Evolutionary conservation across 2,329 filamentous ascomycete species (phyloP), one percentile per base, ranked within the genome.

Genomic region (Beauveria varroae): DNA sequence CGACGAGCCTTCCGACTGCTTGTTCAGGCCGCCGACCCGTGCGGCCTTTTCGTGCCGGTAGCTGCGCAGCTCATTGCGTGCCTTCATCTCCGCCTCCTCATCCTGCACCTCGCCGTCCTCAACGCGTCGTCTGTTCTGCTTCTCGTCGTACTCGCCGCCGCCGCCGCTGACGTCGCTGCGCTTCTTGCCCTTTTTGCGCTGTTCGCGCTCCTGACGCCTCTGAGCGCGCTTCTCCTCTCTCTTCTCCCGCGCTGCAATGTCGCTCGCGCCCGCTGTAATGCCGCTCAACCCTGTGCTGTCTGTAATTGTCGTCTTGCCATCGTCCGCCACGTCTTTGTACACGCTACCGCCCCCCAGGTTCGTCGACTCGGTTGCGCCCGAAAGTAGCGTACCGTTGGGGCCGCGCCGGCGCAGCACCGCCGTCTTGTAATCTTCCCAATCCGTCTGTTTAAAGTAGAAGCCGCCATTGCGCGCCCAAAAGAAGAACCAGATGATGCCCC

Each of bases 341-440:
- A 95, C 85, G 74, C 89, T 93, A 50, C 91, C 91, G 54, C 91
- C 92, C n/a, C 93, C 93, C 0, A 97, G 82, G 65, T 89, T 82
- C 1, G 93, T 97, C 68, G 86, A 88, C 68, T 86, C 85, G 1
- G 92, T 96, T 0, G 90, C 93, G 60, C 91, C 90, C 60, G 86
- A 89, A 5, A 97, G 80, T 1, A 93, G 86, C 50, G 89, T 93
- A 46, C 93, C 93, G 75, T 97, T 93, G 5, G 93, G 91, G 0
- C 92, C 93, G 69, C 89, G 92, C 58, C 93, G 89, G 47, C 95
- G 85, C 51, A 99, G 76, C 2, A 99, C 95, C 0, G 93, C 97
- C 1, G 89, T 88, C 74, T 98, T 98, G 84, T 99, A 99, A 70
- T 99, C 95, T 6, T 98, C 93, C 93, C 95, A 99, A 75, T 99